Base-by-base conservation (phyloP, 2,329 filamentous ascomycete species). In the Ophiocordyceps camponoti-saundersi region DNA sequence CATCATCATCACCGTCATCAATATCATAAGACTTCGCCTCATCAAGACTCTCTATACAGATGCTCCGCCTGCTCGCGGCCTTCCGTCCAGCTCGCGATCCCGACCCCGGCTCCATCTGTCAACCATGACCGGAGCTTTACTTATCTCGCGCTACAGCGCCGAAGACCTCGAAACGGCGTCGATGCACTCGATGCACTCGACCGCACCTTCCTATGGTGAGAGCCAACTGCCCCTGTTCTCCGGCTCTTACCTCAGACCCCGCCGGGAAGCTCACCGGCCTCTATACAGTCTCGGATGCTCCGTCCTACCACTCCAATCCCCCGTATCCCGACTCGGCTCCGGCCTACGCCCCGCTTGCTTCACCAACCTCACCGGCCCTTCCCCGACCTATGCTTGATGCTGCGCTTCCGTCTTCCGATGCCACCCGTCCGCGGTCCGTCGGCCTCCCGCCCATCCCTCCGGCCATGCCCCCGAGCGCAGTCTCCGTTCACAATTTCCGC, bases 151-250 rank as follows among this genome's bases (percentile, higher is more conserved):
- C 43, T 65, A 65, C 48, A 61, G 58, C 52, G 55, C 63, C 6
- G 72, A 77, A 49, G 79, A 83, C 58, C 77, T 80, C 49, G 80
- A 84, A 55, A 81, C 79, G 21, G 71, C 75, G 7, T 84, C 80
- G 11, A 73, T 84, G 51, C 76, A 69, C 7, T 84, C 80, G 11
- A 73, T 84, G 50, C 76, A 69, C 53, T 83, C 79, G 18, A 72
- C 72, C 8, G 79, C 79, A n/a, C 80, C 80, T 40, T 83, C 80
- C 11, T 83, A 83, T 59, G 67, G 75, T 79, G 54, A 69, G 73
- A 65, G 11, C 7, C 43, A 30, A 15, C 32, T 34, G 6, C 16
- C 32, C 32, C 32, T n/a, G 12, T n/a, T n/a, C 32, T 7, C 7
- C 32, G 13, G 32, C 16, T 40, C 36, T 40, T 11, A 11, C 11